These are phyloP conservation scores for Sporobolus alterniflorus DNA, from an alignment of 202 grass and related monocot species.

Conservation along the genomic window DNA sequence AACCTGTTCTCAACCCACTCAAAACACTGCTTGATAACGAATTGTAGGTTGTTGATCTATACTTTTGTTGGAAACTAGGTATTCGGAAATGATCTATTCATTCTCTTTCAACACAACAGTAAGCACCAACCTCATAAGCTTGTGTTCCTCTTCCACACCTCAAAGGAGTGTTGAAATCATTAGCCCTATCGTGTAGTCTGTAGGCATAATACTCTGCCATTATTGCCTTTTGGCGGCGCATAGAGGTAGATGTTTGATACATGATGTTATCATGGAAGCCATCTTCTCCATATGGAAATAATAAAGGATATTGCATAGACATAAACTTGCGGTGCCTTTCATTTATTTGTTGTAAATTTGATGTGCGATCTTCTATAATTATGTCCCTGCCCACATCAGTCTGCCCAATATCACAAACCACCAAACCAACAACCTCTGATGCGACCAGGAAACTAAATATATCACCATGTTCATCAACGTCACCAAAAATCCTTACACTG, in stretches of 20 bases:
- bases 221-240: background rate
- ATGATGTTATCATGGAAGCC: background rate
- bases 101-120: no score
- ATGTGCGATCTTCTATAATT: background rate
- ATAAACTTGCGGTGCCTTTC: background rate
- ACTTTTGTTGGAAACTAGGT: background rate
- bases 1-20: no score
- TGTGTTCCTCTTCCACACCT: no score
- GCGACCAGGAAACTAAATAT: background rate
- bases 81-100: no score
- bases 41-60: background rate
- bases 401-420: background rate
- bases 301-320: background rate
- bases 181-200: background rate
- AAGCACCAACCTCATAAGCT: background rate
- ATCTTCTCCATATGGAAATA: background rate
- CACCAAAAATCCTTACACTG: no score
- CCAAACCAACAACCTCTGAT: background rate
- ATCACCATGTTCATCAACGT: no score
- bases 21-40: no score
- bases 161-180: background rate
- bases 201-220: background rate
- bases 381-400: background rate
- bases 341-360: background rate
- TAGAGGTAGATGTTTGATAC: background rate